Evolutionary conservation across 164 flowering plant species (phyloP), one percentile per base, ranked within the genome.

Genomic region (Berberis thunbergii): DNA sequence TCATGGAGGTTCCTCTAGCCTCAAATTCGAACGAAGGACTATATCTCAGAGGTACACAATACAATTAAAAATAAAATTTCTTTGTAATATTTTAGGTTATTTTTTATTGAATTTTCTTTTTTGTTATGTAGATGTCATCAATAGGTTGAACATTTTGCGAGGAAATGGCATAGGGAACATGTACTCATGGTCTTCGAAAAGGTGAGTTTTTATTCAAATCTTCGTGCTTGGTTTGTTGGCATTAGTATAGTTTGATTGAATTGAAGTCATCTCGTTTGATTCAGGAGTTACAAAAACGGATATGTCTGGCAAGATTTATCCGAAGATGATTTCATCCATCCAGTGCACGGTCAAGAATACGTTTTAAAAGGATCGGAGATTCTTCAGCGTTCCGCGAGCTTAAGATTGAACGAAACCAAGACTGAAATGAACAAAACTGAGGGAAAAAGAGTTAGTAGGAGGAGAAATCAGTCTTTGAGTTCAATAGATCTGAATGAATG

Each of bases 351-450:
- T 57, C 82, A 86, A 9, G 99, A 94, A 65, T 91, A 94, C 77
- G 84, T 94, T 40, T 92, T 94, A 67, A 94, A 94, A 64, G 99
- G 97, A 54, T 91, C 99, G 1, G 93, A 89, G 81, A 76, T 91
- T 61, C 75, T 80, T 3, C 72, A 79, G 56, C 45, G 63, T 6
- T 61, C 74, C 5, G 11, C 50, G 4, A 67, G 62, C 59, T 59
- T 75, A 39, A 65, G 63, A 26, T 26, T 26, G 26, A 26, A 26
- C 26, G 26, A 26, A 26, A 26, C 26, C 26, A 26, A 26, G 26
- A 26, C 26, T 26, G 26, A 26, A 26, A 26, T 26, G 26, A 26
- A 26, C 26, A 26, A 26, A 26, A 26, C 26, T 26, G 26, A 26
- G 26, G 26, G 26, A 26, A 26, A 26, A 26, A 26, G 26, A 26